These are phyloP conservation scores for Saccharomycopsis javanensis DNA, from an alignment of 805 yeast genomes.

Conservation along the genomic window DNA sequence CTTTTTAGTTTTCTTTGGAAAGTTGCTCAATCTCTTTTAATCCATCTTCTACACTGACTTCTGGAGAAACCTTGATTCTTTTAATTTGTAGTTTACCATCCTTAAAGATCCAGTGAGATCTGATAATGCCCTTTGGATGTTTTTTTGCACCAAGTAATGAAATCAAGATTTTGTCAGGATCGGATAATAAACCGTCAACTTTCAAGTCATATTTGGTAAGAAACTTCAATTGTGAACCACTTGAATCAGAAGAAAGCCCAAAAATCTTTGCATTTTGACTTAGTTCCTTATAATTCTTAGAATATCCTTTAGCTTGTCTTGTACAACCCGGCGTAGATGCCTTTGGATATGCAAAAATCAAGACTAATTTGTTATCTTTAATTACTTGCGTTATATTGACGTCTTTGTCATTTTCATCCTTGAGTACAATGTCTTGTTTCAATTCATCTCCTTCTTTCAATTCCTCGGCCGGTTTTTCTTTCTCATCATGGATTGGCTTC, in stretches of 20 bases:
- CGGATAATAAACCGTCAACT: constrained; percentile 59
- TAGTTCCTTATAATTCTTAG: constrained; percentile 51
- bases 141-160: constrained; percentile 77
- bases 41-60: constrained; percentile 49
- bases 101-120: constrained; percentile 88
- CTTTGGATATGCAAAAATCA: constrained; percentile 73
- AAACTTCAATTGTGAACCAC: constrained; percentile 68
- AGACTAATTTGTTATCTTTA: constrained; percentile 34
- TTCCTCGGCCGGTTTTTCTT: not conserved
- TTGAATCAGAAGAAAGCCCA: constrained; percentile 81
- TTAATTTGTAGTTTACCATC: constrained; percentile 54
- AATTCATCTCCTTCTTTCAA: constrained; percentile 45
- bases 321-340: constrained; percentile 98
- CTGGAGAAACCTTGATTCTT: constrained; percentile 38
- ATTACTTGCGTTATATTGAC: constrained; percentile 39
- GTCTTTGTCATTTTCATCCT: constrained; percentile 61
- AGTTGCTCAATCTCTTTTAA: constrained; percentile 44
- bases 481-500: not conserved
- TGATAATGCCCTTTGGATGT: constrained; percentile 58
- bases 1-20: constrained; percentile 21
- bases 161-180: constrained; percentile 61
- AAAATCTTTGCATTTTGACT: constrained; percentile 48
- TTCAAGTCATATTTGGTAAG: constrained; percentile 63
- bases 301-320: constrained; percentile 84
- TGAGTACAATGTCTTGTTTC: constrained; percentile 54